Base-by-base conservation (phyloP, 23 red algal species). In the Gracilariopsis chorda region DNA sequence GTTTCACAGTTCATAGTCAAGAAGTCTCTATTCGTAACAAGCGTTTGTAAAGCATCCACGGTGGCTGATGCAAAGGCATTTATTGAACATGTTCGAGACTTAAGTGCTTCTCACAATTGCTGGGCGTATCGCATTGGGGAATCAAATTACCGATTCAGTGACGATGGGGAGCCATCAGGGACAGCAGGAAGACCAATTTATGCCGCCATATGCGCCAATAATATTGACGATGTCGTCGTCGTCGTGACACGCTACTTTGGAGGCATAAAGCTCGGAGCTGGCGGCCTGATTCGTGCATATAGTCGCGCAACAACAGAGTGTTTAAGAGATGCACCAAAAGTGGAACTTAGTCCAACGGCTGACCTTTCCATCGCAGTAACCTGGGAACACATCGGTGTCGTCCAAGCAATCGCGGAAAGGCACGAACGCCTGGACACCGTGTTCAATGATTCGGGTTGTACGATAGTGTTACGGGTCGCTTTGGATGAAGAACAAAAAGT, bases 181-280 rank as follows among this genome's bases (percentile, higher is more conserved):
- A 90, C 86, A 17, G 86, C 86, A 4, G 86, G 86, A 19, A 17
- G 44, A 62, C 86, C 86, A 7, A 90, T 90, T 29, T 59, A 75
- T 37, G 39, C 37, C 17, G 86, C 86, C 16, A 90, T 90, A 42
- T 25, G 71, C 28, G 34, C 56, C 0, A 77, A 44, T 51, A 48
- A 62, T 23, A 19, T 90, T 14, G 48, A 77, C 29, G 45, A 80
- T 24, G 86, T 77, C 52, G 71, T 77, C 17, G 68, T 90, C 13
- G 55, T 90, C 27, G 86, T 90, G 7, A 76, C 71, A 24, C 68
- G 86, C 16, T 90, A 76, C 28, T 90, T 90, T 56, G 86, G 86
- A 42, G 86, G 86, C 29, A 57, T 90, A 47, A 90, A 90, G 48
- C 71, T 90, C n/a, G 86, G 86, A 30, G 86, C 86, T 33, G 71